Conservation (phyloP, 495 filamentous ascomycete genomes). For the Neurospora sp. region DNA sequence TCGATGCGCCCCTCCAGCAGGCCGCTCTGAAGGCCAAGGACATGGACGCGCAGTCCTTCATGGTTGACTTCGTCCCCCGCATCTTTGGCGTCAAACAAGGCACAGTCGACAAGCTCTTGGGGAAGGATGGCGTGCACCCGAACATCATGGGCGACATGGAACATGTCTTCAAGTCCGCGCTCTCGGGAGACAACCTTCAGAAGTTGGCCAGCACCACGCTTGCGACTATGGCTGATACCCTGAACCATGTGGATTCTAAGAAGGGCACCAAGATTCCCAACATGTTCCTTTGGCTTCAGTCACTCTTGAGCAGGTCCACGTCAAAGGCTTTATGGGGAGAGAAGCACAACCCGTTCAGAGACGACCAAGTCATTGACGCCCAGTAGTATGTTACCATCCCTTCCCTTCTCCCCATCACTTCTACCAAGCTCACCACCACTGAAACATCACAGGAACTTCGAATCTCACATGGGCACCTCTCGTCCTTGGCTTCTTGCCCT, state of each 20-base stretch:
- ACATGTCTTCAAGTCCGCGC: conserved; percentile 3
- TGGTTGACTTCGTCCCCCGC: conserved; percentile 1
- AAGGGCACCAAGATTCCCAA: conserved; percentile 3
- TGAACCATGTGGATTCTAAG: background rate
- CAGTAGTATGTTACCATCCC: conserved; percentile 2
- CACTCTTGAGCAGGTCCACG: conserved; percentile 19
- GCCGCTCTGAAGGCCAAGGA: conserved; percentile 20
- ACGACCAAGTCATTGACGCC: conserved; percentile 13
- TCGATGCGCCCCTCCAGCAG: conserved; percentile 19
- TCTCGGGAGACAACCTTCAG: conserved; percentile 2
- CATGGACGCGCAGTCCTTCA: conserved; percentile 5
- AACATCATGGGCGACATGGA: conserved; percentile 2
- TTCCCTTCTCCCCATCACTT: background rate
- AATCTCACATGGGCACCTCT: conserved; percentile 22
- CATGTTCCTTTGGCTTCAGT: conserved; percentile 22
- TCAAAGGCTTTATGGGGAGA: conserved; percentile 19
- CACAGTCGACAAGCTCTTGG: background rate
- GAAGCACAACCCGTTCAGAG: conserved; percentile 14
- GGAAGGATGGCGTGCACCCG: background rate
- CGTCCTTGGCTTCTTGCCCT: conserved; percentile 17
- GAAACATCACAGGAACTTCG: conserved; percentile 7
- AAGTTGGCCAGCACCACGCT: conserved; percentile 5
- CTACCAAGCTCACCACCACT: conserved; percentile 4
- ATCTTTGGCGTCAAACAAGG: conserved; percentile 2
- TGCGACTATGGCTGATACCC: background rate